Percentiles rank a stretch among this genome's conserved stretches.
These are phyloP conservation scores for Oryza officinalis DNA, from an alignment of 176 grass and related monocot species.

Conservation along the genomic window DNA sequence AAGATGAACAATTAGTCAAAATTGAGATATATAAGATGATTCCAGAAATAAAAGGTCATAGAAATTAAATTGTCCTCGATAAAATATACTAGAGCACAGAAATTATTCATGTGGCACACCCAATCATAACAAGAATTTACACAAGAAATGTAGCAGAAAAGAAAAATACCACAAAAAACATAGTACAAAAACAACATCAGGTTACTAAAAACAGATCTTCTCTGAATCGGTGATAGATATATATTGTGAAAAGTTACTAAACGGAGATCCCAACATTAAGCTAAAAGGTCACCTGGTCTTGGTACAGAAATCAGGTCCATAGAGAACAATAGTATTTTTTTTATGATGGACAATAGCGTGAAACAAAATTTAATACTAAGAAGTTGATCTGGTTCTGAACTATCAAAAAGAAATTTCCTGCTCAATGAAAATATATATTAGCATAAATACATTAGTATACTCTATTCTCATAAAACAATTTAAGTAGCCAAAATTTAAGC, in stretches of 20 bases:
- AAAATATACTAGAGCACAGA: slow-evolving; percentile 6
- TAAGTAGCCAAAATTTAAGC: slow-evolving; percentile 26
- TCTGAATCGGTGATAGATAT: neutral
- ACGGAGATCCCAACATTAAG: neutral
- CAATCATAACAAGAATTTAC: neutral
- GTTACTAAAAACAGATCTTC: neutral
- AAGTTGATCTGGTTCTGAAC: slow-evolving; percentile 20
- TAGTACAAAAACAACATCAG: neutral
- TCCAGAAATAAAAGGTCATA: neutral
- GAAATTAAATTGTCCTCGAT: slow-evolving; percentile 20
- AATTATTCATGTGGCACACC: slow-evolving; percentile 6
- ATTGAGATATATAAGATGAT: slow-evolving; percentile 32
- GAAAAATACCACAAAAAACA: neutral
- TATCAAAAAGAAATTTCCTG: neutral
- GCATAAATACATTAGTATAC: neutral
- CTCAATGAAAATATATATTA: neutral
- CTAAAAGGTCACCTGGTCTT: neutral
- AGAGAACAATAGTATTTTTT: slow-evolving; percentile 1
- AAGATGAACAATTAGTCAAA: slow-evolving; percentile 18
- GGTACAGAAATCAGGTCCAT: neutral
- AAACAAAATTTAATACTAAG: slow-evolving; percentile 15
- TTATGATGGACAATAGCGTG: neutral
- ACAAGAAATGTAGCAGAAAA: neutral
- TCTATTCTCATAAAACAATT: neutral
- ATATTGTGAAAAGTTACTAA: neutral